These are phyloP conservation scores for Aspergillus vadensis DNA, from an alignment of 2,329 filamentous ascomycete species.

Conservation along the genomic window DNA sequence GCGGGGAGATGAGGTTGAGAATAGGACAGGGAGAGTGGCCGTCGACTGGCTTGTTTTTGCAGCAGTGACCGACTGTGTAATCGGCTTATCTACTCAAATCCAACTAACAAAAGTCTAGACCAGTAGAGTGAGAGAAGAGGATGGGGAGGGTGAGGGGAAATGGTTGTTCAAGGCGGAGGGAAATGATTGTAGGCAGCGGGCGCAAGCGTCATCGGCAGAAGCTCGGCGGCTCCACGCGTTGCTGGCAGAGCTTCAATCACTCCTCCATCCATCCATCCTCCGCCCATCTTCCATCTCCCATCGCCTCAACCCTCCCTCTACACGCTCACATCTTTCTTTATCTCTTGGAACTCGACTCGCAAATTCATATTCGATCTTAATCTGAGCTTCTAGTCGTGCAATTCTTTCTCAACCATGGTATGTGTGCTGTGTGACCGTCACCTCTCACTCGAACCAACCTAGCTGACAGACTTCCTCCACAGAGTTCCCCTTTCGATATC, in stretches of 20 bases:
- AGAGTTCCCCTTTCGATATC: slow-evolving; percentile 94
- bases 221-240: slow-evolving; percentile 27
- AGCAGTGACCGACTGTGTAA: background rate
- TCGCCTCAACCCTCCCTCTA: slow-evolving; percentile 19
- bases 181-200: slow-evolving; percentile 26
- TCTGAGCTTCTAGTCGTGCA: slow-evolving; percentile 17
- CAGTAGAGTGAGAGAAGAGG: slow-evolving; percentile 9
- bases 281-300: slow-evolving; percentile 21
- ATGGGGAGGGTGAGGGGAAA: background rate
- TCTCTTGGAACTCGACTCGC: slow-evolving; percentile 1
- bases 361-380: slow-evolving; percentile 5
- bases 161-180: background rate
- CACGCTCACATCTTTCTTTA: slow-evolving; percentile 11
- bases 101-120: slow-evolving; percentile 8
- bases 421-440: slow-evolving; percentile 18
- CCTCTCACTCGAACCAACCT: slow-evolving; percentile 20
- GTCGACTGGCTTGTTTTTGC: background rate
- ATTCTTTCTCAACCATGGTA: slow-evolving; percentile 34
- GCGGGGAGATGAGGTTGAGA: slow-evolving; percentile 7
- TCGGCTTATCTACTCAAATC: background rate
- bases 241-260: slow-evolving; percentile 31
- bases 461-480: slow-evolving; percentile 40
- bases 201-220: slow-evolving; percentile 30
- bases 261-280: slow-evolving; percentile 24
- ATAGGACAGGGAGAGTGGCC: background rate